phyloP scores from a whole-genome alignment of 2,329 filamentous ascomycete species.

The Cytospora paraplurivora region DNA sequence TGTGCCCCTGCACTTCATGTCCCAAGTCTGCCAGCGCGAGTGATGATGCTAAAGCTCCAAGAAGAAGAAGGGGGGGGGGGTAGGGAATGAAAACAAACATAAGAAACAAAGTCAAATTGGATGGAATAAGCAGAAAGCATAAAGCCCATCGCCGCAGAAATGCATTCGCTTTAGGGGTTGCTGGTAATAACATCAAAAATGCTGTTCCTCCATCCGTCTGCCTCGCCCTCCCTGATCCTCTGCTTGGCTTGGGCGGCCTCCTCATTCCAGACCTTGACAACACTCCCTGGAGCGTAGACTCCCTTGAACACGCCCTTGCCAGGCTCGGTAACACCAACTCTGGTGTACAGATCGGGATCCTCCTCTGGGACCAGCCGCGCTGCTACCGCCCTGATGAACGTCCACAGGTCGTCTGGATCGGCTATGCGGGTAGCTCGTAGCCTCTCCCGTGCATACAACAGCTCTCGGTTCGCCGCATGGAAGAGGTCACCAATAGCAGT shows the following conservation, averaged over 20 bases:
- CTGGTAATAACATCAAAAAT: slow-evolving; percentile 66
- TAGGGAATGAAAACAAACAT: not conserved
- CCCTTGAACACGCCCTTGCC: slow-evolving; percentile 70
- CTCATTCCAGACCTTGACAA: slow-evolving; percentile 88
- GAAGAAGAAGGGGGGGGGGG: too few species aligned
- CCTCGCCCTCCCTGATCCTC: slow-evolving; percentile 71
- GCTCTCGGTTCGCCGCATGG: slow-evolving; percentile 76
- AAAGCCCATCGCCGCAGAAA: accelerated
- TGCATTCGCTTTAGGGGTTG: not conserved
- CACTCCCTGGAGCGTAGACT: slow-evolving; percentile 84
- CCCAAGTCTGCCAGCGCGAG: not conserved
- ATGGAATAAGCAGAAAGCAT: too few species aligned
- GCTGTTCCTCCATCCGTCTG: slow-evolving; percentile 78
- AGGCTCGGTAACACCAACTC: slow-evolving; percentile 66
- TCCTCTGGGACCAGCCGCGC: slow-evolving; percentile 71
- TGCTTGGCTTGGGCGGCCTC: slow-evolving; percentile 72
- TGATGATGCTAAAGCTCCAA: not conserved
- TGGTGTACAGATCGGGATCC: slow-evolving; percentile 74
- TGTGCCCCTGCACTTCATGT: not conserved
- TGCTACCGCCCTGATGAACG: slow-evolving; percentile 81
- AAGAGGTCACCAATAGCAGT: slow-evolving; percentile 69
- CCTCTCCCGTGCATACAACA: slow-evolving; percentile 83
- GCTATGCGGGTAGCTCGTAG: slow-evolving; percentile 83
- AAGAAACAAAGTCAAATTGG: not conserved
- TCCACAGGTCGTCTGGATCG: slow-evolving; percentile 75